These are phyloP conservation scores for Helotiales sp. DNA, from an alignment of 2,329 filamentous ascomycete species.

Conservation along the genomic window DNA sequence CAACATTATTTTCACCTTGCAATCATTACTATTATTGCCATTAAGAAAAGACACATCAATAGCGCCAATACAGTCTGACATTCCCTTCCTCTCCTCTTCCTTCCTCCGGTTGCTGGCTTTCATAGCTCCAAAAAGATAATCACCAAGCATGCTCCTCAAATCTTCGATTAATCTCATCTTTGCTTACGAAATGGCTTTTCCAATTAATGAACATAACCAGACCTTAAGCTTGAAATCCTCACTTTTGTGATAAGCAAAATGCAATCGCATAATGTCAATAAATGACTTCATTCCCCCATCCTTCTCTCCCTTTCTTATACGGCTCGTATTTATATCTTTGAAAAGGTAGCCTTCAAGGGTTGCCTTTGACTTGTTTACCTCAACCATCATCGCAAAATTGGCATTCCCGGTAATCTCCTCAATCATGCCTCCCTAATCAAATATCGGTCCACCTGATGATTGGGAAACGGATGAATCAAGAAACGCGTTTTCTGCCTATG, in stretches of 20 bases:
- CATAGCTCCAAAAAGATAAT: constrained; percentile 20
- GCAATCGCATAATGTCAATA: background rate
- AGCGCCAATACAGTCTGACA: background rate
- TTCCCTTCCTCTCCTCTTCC: constrained; percentile 7
- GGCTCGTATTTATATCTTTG: background rate
- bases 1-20: background rate
- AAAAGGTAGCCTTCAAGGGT: background rate
- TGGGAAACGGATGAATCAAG: no score
- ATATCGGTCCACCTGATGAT: no score
- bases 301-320: background rate
- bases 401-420: no score
- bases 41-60: background rate
- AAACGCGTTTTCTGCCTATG: no score
- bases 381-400: background rate
- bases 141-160: constrained; percentile 19
- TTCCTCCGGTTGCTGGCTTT: constrained; percentile 11
- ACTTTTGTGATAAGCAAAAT: background rate
- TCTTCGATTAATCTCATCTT: constrained; percentile 1
- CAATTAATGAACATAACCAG: background rate
- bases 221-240: background rate
- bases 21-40: background rate
- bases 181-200: background rate
- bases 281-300: background rate
- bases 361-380: background rate
- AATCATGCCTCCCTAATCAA: no score